Conservation (phyloP, 1,284 basidiomycete species). For the Pholiota adiposa region DNA sequence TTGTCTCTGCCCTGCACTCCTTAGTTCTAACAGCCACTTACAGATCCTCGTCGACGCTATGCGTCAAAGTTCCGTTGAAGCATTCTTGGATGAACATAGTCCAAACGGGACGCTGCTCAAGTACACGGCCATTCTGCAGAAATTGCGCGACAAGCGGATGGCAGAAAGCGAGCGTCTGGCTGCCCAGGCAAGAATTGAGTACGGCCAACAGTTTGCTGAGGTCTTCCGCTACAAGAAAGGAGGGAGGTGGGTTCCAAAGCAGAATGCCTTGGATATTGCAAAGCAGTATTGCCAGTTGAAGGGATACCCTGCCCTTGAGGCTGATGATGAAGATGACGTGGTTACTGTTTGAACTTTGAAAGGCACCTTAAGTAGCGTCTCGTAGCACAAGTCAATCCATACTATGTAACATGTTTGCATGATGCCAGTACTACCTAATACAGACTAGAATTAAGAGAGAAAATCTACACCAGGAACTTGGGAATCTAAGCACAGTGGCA, state of each 20-base stretch:
- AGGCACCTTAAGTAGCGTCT: too few relatives aligned
- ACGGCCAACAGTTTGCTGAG: neutral
- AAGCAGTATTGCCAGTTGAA: conserved; percentile 2
- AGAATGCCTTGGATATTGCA: neutral
- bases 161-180: neutral
- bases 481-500: conserved; percentile 32
- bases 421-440: too few relatives aligned
- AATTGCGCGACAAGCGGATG: neutral
- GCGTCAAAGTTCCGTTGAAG: neutral
- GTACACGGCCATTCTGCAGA: neutral
- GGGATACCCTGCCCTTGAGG: too few relatives aligned
- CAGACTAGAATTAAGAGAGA: too few relatives aligned
- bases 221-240: neutral
- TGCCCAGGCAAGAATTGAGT: neutral
- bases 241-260: neutral
- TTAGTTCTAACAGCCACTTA: neutral
- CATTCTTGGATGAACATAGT: neutral
- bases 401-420: too few relatives aligned
- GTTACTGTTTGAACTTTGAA: too few relatives aligned
- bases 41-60: neutral
- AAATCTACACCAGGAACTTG: too few relatives aligned
- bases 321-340: too few relatives aligned
- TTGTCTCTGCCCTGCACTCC: too few relatives aligned
- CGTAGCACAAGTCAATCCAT: too few relatives aligned
- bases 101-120: neutral